Evolutionary conservation across 176 grass and related monocot species (phyloP).

Genomic region (Tillandsia fasciculata): DNA sequence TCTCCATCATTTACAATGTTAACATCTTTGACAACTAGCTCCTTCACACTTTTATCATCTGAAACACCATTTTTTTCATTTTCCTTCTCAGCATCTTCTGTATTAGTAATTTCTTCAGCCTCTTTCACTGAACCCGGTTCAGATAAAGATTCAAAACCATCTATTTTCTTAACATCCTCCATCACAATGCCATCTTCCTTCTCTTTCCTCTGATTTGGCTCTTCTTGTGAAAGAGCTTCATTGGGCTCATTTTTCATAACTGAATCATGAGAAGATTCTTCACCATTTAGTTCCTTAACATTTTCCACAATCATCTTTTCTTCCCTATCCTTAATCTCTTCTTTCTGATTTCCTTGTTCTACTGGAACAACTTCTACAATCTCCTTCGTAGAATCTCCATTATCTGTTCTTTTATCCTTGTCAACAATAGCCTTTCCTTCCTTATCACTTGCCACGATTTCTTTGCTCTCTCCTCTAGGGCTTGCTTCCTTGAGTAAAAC

Average conservation of each 20-base stretch:
- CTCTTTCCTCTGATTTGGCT: conserved; percentile 20
- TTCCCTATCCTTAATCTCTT: conserved; percentile 3
- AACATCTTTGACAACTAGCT: background rate
- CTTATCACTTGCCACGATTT: background rate
- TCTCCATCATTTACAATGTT: conserved; percentile 22
- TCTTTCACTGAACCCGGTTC: conserved; percentile 19
- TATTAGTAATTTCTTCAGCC: conserved; percentile 18
- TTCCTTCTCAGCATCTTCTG: conserved; percentile 4
- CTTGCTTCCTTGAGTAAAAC: conserved; percentile 10
- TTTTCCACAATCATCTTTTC: conserved; percentile 10
- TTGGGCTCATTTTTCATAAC: background rate
- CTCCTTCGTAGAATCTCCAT: background rate
- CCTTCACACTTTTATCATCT: conserved; percentile 20
- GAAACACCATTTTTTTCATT: conserved; percentile 23
- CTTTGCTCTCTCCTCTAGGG: background rate
- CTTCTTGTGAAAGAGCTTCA: conserved; percentile 25
- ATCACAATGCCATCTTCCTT: background rate
- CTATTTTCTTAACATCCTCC: conserved; percentile 17
- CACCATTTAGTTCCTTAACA: conserved; percentile 7
- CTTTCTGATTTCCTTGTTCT: background rate
- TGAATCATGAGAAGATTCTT: background rate
- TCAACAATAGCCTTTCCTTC: conserved; percentile 7
- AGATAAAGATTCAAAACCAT: conserved; percentile 20
- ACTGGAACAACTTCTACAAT: conserved; percentile 1
- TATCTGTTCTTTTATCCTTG: conserved; percentile 3